These are phyloP conservation scores for Panus rudis DNA, from an alignment of 768 basidiomycete species.

Conservation along the genomic window DNA sequence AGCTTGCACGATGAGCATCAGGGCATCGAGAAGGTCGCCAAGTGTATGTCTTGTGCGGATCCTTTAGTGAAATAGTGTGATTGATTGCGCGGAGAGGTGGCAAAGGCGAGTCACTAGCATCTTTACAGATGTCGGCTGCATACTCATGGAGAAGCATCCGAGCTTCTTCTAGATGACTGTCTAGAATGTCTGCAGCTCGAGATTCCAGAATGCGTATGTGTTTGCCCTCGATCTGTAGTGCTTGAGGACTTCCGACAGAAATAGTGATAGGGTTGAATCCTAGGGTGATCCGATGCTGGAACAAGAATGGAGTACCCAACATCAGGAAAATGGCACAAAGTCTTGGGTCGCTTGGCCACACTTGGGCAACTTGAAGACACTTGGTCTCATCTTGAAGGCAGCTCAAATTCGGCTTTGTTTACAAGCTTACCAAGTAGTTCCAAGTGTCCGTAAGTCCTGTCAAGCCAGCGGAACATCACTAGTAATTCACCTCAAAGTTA, in stretches of 20 bases:
- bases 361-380: too few relatives aligned
- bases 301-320: constrained; percentile 28
- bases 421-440: too few relatives aligned
- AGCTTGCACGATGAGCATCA: constrained; percentile 19
- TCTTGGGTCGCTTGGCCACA: too few relatives aligned
- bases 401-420: too few relatives aligned
- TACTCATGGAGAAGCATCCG: constrained; percentile 10
- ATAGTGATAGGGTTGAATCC: constrained; percentile 16
- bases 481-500: too few relatives aligned
- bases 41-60: not conserved
- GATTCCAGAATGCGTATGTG: constrained; percentile 8
- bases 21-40: constrained; percentile 23
- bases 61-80: constrained; percentile 3
- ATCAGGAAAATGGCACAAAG: too few relatives aligned
- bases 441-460: too few relatives aligned
- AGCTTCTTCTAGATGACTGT: constrained; percentile 5
- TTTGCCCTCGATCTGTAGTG: constrained; percentile 10
- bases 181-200: constrained; percentile 10
- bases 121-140: constrained; percentile 1
- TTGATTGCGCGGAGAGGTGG: constrained; percentile 6
- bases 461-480: too few relatives aligned
- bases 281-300: constrained; percentile 16
- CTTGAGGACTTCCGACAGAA: constrained; percentile 7
- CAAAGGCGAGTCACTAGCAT: constrained; percentile 3
- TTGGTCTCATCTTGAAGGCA: too few relatives aligned